Evolutionary conservation across 768 basidiomycete species (phyloP), one percentile per base, ranked within the genome.

Genomic region (Lentinula edodes): DNA sequence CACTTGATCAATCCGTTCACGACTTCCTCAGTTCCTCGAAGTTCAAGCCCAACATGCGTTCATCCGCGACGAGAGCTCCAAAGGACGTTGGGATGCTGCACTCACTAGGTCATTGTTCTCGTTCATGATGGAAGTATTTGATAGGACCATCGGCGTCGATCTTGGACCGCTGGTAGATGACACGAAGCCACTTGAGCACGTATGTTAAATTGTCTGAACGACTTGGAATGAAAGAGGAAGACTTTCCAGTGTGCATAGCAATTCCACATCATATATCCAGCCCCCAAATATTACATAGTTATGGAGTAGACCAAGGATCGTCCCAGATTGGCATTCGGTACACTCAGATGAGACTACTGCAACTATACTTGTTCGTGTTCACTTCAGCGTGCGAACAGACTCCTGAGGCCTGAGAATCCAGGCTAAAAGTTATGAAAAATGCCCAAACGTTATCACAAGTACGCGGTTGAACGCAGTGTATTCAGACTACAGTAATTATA

Each of bases 31-130:
- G 91, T 95, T 95, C 72, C 75, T 97, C 62, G 96, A 98, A 72
- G 93, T 98, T 13, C 94, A 97, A 72, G 96, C 95, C 0, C 95
- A 98, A 68, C 95, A 98, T 66, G 96, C 96, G 3, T 98, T 98
- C 74, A 89, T 98, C 63, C 87, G 95, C 5, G 95, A 96, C 71
- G 93, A 95, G 67, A 82, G 83, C 6, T 92, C 90, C 35, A 98
- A 97, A 72, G 95, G 93, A 1, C 83, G 96, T 58, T 98, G 94
- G 94, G 96, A 98, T 68, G 93, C 94, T 7, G 95, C 95, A 0
- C 76, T 98, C 56, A 93, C 91, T 0, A 80, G 84, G 54, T 88
- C 87, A 20, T 70, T 94, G 36, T 95, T 95, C 71, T 75, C 76
- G 1, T 91, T 89, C 73, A 90, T 97, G 92, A 80, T 98, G 81